phyloP scores from a whole-genome alignment of 2,329 filamentous ascomycete genomes.

The Elsinoe fawcettii region DNA sequence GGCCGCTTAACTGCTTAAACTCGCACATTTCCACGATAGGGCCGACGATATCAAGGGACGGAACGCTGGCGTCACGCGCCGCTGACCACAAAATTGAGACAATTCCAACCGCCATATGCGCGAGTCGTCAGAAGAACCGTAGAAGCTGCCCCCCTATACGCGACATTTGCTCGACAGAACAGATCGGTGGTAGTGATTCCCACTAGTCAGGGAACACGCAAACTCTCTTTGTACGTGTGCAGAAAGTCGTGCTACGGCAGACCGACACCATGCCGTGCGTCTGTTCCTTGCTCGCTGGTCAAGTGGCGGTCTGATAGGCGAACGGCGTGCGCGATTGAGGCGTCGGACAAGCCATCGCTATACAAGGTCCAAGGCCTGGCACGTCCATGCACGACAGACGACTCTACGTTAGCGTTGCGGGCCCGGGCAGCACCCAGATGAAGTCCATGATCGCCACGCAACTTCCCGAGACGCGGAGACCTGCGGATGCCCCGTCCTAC shows the following conservation, averaged over 20 bases:
- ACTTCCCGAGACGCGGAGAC: conserved; percentile 10
- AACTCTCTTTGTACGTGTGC: background rate
- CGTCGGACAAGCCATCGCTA: background rate
- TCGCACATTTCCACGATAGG: background rate
- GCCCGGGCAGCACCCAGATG: conserved; percentile 9
- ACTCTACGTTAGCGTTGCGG: background rate
- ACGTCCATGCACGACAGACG: conserved; percentile 3
- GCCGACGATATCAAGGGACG: conserved; percentile 9
- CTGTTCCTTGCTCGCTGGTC: background rate
- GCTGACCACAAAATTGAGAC: conserved; percentile 6
- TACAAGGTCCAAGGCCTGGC: conserved; percentile 1
- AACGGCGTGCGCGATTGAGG: conserved; percentile 6
- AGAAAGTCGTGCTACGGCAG: background rate
- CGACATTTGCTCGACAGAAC: conserved; percentile 3
- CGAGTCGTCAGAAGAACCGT: conserved; percentile 11
- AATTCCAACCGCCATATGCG: conserved; percentile 9
- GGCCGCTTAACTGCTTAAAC: conserved; percentile 13
- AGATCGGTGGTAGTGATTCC: conserved; percentile 6
- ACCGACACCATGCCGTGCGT: conserved; percentile 1
- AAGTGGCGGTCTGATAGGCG: conserved; percentile 8
- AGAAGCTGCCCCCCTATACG: conserved; percentile 10
- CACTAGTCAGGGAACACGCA: conserved; percentile 6
- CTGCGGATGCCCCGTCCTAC: conserved; percentile 7
- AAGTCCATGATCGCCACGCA: conserved; percentile 1
- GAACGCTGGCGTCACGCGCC: conserved; percentile 13